phyloP scores from a whole-genome alignment of 2,329 filamentous ascomycete genomes.

The Sporothrix curviconia region DNA sequence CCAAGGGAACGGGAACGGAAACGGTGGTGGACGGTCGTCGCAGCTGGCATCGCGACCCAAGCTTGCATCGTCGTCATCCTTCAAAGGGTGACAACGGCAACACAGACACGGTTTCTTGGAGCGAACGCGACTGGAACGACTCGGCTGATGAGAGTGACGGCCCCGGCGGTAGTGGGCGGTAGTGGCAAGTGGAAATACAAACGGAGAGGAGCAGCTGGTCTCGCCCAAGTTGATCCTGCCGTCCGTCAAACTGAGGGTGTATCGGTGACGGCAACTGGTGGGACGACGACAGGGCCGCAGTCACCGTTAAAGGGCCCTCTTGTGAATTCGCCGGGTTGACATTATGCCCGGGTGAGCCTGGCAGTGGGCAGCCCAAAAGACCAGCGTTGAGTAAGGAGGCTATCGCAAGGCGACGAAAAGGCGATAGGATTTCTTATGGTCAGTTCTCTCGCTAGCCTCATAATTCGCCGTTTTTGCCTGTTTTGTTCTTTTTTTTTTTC shows the following conservation, averaged over 20 bases:
- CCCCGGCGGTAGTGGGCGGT: background rate
- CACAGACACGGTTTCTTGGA: conserved; percentile 57
- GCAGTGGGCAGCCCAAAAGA: no score
- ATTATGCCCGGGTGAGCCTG: no score
- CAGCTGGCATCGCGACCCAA: background rate
- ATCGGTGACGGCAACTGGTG: conserved; percentile 4
- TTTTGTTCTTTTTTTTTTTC: no score
- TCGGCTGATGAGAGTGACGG: conserved; percentile 40
- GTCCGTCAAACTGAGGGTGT: background rate
- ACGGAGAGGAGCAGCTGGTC: background rate
- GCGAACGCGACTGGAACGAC: conserved; percentile 57
- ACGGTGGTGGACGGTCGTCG: background rate
- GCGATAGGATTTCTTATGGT: background rate
- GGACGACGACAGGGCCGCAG: conserved; percentile 14
- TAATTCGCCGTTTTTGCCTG: no score
- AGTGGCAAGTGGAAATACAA: no score
- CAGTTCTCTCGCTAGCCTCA: background rate
- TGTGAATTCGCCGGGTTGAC: background rate
- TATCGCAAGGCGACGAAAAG: no score
- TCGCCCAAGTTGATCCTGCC: conserved; percentile 10
- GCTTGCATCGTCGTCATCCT: conserved; percentile 6
- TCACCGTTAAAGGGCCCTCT: background rate
- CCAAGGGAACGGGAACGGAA: no score
- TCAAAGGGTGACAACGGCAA: conserved; percentile 28
- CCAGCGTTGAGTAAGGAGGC: no score